These are phyloP conservation scores for Candida insectalens DNA, from an alignment of 805 yeast species.

Conservation along the genomic window DNA sequence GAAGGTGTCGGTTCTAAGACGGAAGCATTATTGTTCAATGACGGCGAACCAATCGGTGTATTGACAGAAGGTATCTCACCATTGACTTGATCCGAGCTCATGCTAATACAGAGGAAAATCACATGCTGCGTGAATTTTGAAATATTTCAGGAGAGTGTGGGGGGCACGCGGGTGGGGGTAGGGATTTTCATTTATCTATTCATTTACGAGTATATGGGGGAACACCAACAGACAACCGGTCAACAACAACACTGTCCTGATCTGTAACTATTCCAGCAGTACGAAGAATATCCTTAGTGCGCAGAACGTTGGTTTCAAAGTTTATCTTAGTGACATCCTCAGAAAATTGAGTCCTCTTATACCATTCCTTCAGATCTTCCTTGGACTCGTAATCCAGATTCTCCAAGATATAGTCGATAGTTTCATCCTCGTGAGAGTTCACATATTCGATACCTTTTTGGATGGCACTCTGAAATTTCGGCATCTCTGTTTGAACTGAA, in stretches of 20 bases:
- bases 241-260: slow-evolving; percentile 10
- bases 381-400: slow-evolving; percentile 61
- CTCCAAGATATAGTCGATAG: slow-evolving; percentile 50
- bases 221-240: slow-evolving; percentile 5
- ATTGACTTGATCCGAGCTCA: too few relatives aligned
- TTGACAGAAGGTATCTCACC: too few relatives aligned
- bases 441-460: slow-evolving; percentile 65
- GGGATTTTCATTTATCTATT: too few relatives aligned
- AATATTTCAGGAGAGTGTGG: too few relatives aligned
- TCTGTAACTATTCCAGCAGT: slow-evolving; percentile 50
- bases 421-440: slow-evolving; percentile 48
- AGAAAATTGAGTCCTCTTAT: slow-evolving; percentile 62
- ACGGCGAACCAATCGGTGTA: neutral
- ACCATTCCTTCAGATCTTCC: slow-evolving; percentile 77
- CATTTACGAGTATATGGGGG: neutral
- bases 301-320: slow-evolving; percentile 38
- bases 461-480: slow-evolving; percentile 40
- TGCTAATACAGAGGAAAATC: too few relatives aligned
- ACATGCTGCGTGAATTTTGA: too few relatives aligned
- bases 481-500: slow-evolving; percentile 19
- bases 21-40: neutral
- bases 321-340: slow-evolving; percentile 37
- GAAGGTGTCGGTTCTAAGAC: neutral
- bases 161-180: too few relatives aligned
- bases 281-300: slow-evolving; percentile 47